Evolutionary conservation across 345 rosid species (phyloP).

Genomic region (Leavenworthia alabamica): DNA sequence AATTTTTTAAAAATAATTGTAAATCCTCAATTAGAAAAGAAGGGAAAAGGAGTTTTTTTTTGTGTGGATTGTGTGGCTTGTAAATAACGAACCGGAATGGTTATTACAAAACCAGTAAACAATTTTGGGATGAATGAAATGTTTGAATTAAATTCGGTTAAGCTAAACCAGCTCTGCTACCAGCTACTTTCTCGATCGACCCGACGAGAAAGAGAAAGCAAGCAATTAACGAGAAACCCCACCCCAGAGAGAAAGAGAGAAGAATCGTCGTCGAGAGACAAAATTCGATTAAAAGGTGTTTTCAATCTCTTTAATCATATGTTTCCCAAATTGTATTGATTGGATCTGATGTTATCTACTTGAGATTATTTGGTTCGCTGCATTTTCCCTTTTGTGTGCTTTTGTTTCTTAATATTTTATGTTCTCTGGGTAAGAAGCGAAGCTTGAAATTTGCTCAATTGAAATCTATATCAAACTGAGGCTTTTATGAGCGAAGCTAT

Average conservation of each 20-base stretch:
- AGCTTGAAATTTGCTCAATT: constrained; percentile 18
- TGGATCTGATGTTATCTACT: constrained; percentile 26
- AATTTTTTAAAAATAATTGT: no score
- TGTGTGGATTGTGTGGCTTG: constrained; percentile 8
- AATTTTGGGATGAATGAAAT: background rate
- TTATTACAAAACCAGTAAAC: background rate
- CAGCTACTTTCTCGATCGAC: background rate
- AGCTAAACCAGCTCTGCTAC: no score
- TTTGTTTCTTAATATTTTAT: background rate
- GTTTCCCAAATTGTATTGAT: background rate
- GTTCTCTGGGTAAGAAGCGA: background rate
- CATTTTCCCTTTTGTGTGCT: background rate
- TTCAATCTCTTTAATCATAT: no score
- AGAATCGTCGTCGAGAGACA: constrained; percentile 18
- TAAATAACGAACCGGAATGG: constrained; percentile 14
- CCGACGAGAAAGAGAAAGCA: constrained; percentile 10
- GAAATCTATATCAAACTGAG: constrained; percentile 1
- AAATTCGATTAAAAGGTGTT: constrained; percentile 24
- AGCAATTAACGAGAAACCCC: constrained; percentile 17
- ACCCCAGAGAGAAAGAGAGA: background rate
- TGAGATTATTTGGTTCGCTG: background rate
- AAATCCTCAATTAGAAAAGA: no score
- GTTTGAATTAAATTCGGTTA: constrained; percentile 15
- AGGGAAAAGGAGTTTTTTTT: no score
- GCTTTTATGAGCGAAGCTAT: no score